Percentiles rank a stretch among this genome's conserved stretches.
Conservation (phyloP, 208 protist species). For the Trypanosoma caninum region DNA sequence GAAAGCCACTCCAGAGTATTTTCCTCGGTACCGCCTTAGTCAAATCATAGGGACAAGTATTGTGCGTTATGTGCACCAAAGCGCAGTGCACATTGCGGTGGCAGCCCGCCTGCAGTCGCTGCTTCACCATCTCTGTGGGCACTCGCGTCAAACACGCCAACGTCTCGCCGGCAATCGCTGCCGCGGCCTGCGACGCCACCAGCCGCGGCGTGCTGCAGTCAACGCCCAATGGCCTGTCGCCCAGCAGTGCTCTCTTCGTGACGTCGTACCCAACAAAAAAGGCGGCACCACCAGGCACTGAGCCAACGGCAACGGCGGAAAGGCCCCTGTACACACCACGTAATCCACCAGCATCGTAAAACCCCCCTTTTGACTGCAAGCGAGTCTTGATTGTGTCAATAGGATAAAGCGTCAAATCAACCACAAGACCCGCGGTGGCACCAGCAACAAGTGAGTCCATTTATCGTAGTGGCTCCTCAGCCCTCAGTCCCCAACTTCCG, state of each 20-base stretch:
- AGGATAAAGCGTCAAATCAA: slow-evolving; percentile 89
- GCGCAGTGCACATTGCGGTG: slow-evolving; percentile 35
- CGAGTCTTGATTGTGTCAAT: slow-evolving; percentile 94
- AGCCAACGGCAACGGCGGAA: slow-evolving; percentile 76
- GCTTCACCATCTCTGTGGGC: slow-evolving; percentile 91
- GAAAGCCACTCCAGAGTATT: slow-evolving; percentile 38
- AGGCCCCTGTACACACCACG: slow-evolving; percentile 84
- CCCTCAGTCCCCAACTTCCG: too few relatives aligned
- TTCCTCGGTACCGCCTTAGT: neutral
- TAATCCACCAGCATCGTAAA: slow-evolving; percentile 79
- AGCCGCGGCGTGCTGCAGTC: neutral
- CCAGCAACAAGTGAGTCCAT: slow-evolving; percentile 86
- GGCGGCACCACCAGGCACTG: slow-evolving; percentile 81
- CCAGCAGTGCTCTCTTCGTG: slow-evolving; percentile 25
- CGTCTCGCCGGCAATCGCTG: slow-evolving; percentile 79
- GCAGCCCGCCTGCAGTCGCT: slow-evolving; percentile 83
- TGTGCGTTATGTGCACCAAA: slow-evolving; percentile 48
- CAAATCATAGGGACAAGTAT: slow-evolving; percentile 12
- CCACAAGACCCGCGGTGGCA: slow-evolving; percentile 76
- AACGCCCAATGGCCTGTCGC: neutral
- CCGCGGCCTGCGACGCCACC: slow-evolving; percentile 41
- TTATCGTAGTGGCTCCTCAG: too few relatives aligned
- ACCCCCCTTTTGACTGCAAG: slow-evolving; percentile 79
- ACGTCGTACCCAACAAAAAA: slow-evolving; percentile 91
- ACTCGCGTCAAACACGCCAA: slow-evolving; percentile 83